phyloP scores from a whole-genome alignment of 2,329 filamentous ascomycete species.

The Pyrenochaeta sp. region DNA sequence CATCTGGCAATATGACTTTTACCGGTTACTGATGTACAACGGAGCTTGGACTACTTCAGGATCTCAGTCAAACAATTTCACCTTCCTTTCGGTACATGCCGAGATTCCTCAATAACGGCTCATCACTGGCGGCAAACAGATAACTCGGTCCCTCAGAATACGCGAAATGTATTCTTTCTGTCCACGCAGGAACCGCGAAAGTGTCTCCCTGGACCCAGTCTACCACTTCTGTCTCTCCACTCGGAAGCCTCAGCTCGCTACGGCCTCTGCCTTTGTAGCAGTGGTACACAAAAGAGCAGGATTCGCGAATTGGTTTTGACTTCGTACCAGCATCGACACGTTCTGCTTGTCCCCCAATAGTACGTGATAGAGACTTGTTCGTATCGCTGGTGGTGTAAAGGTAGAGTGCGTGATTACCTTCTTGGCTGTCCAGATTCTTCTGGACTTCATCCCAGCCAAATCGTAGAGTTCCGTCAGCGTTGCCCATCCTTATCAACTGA shows the following conservation, averaged over 20 bases:
- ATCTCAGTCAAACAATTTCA: not conserved
- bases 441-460: slow-evolving; percentile 55
- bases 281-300: slow-evolving; percentile 62
- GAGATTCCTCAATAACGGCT: slow-evolving; percentile 60
- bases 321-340: slow-evolving; percentile 49
- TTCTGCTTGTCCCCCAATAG: slow-evolving; percentile 58
- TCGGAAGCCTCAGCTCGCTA: slow-evolving; percentile 43
- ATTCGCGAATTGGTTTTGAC: slow-evolving; percentile 56
- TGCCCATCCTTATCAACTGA: not conserved
- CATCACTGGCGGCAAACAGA: slow-evolving; percentile 62
- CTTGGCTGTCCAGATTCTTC: slow-evolving; percentile 45
- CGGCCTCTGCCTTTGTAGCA: slow-evolving; percentile 57
- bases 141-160: slow-evolving; percentile 48
- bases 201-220: slow-evolving; percentile 61
- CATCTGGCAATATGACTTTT: not conserved
- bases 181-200: slow-evolving; percentile 63
- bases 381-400: slow-evolving; percentile 47
- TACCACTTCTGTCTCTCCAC: slow-evolving; percentile 36
- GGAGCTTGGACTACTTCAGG: slow-evolving; percentile 46
- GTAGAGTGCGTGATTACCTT: slow-evolving; percentile 37
- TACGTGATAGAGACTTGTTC: slow-evolving; percentile 51
- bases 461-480: not conserved
- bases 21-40: not conserved
- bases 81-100: slow-evolving; percentile 47
- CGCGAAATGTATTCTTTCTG: slow-evolving; percentile 53